phyloP scores from a whole-genome alignment of 1,284 basidiomycete genomes.

The Marasmius tenuissimus region DNA sequence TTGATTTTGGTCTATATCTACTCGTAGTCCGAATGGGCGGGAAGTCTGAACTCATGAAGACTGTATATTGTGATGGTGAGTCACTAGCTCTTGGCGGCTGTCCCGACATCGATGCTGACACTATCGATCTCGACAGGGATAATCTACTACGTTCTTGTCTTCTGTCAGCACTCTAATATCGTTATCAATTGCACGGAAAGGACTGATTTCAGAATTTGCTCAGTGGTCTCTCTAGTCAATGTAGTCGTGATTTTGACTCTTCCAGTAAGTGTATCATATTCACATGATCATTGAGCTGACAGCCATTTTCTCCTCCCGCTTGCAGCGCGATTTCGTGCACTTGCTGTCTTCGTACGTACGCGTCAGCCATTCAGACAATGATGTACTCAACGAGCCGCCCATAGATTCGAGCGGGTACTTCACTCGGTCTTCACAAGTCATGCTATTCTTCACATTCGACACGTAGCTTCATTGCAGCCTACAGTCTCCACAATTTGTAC shows the following conservation, averaged over 20 bases:
- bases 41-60: background rate
- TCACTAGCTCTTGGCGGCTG: background rate
- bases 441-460: background rate
- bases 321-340: background rate
- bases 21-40: background rate
- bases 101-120: background rate
- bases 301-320: background rate
- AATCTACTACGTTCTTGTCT: background rate
- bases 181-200: background rate
- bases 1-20: background rate
- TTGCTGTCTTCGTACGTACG: background rate
- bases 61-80: background rate
- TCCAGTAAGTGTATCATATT: background rate
- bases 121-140: background rate
- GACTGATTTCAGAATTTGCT: background rate
- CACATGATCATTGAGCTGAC: background rate
- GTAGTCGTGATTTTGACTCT: background rate
- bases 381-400: background rate
- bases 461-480: background rate
- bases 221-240: conserved; percentile 1
- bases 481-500: no score
- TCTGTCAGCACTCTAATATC: background rate
- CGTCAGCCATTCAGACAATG: background rate
- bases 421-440: background rate
- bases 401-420: background rate